phyloP scores from a whole-genome alignment of 2,329 filamentous ascomycete species.

The Teratosphaeriaceae sp. region DNA sequence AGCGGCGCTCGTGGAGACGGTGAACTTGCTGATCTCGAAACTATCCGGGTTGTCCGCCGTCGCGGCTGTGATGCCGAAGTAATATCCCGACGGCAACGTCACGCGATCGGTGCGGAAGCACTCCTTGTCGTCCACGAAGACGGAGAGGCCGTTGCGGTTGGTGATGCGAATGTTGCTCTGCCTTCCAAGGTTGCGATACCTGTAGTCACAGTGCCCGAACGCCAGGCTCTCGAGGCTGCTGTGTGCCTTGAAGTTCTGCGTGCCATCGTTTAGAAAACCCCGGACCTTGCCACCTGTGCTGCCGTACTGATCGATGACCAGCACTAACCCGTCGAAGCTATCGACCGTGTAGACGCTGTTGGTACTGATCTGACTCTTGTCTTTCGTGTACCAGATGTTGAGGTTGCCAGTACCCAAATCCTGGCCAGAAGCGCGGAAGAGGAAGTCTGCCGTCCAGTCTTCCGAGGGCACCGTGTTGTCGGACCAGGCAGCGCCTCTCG shows the following conservation, averaged over 20 bases:
- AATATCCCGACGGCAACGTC: slow-evolving; percentile 68
- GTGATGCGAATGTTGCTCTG: slow-evolving; percentile 76
- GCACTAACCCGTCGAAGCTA: slow-evolving; percentile 81
- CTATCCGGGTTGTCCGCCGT: slow-evolving; percentile 90
- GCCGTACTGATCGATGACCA: slow-evolving; percentile 80
- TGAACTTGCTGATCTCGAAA: slow-evolving; percentile 86
- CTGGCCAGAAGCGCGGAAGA: slow-evolving; percentile 80
- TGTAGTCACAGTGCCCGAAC: slow-evolving; percentile 87
- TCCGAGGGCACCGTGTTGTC: slow-evolving; percentile 53
- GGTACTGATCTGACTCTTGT: slow-evolving; percentile 57
- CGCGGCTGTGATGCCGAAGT: slow-evolving; percentile 79
- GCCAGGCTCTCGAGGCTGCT: slow-evolving; percentile 74
- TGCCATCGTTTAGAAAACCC: slow-evolving; percentile 90
- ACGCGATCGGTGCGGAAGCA: slow-evolving; percentile 83
- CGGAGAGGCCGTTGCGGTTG: slow-evolving; percentile 59
- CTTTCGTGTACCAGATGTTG: slow-evolving; percentile 82
- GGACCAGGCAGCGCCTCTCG: slow-evolving; percentile 77
- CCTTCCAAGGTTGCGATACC: slow-evolving; percentile 85
- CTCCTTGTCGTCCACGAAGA: slow-evolving; percentile 68
- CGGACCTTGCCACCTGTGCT: slow-evolving; percentile 73
- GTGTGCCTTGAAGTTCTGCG: slow-evolving; percentile 68
- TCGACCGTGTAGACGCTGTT: slow-evolving; percentile 78
- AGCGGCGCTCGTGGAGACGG: slow-evolving; percentile 47
- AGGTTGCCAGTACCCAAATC: slow-evolving; percentile 84
- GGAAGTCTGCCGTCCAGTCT: slow-evolving; percentile 70